phyloP scores from a whole-genome alignment of 192 early-diverging fungal genomes.

The Coemansia reversa region DNA sequence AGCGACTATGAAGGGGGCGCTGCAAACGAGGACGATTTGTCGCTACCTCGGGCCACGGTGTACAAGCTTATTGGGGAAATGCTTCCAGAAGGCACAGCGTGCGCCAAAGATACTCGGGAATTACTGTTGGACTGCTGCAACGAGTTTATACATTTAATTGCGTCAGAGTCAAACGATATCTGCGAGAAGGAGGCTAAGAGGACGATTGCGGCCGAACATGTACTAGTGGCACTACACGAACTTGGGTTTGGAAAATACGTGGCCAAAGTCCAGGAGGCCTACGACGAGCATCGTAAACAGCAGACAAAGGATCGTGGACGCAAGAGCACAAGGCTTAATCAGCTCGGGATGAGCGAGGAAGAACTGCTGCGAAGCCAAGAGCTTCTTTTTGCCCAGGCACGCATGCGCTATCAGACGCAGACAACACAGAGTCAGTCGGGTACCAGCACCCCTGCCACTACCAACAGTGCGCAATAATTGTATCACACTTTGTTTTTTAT shows the following conservation, averaged over 20 bases:
- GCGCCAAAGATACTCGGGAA: conserved; percentile 96
- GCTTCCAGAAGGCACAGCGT: conserved; percentile 85
- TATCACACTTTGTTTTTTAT: too few species aligned
- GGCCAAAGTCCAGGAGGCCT: conserved; percentile 80
- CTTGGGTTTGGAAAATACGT: conserved; percentile 94
- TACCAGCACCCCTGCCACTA: conserved; percentile 11
- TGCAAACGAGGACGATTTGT: conserved; percentile 78
- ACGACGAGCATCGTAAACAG: conserved; percentile 84
- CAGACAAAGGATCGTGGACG: conserved; percentile 77
- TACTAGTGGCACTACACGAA: conserved; percentile 79
- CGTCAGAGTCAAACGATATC: conserved; percentile 92
- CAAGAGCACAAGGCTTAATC: conserved; percentile 70
- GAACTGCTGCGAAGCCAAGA: conserved; percentile 83
- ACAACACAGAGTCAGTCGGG: conserved; percentile 19
- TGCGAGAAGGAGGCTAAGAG: conserved; percentile 96
- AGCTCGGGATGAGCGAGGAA: conserved; percentile 83
- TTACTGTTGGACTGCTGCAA: conserved; percentile 92
- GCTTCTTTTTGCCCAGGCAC: conserved; percentile 85
- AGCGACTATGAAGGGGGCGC: conserved; percentile 60
- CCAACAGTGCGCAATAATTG: conserved; percentile 8
- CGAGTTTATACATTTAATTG: conserved; percentile 95
- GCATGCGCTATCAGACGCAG: conserved; percentile 66
- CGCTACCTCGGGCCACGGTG: conserved; percentile 91
- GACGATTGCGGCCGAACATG: conserved; percentile 97
- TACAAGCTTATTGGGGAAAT: conserved; percentile 95